Conservation (phyloP, 2,329 filamentous ascomycete species). For the Aspergillus sp. region DNA sequence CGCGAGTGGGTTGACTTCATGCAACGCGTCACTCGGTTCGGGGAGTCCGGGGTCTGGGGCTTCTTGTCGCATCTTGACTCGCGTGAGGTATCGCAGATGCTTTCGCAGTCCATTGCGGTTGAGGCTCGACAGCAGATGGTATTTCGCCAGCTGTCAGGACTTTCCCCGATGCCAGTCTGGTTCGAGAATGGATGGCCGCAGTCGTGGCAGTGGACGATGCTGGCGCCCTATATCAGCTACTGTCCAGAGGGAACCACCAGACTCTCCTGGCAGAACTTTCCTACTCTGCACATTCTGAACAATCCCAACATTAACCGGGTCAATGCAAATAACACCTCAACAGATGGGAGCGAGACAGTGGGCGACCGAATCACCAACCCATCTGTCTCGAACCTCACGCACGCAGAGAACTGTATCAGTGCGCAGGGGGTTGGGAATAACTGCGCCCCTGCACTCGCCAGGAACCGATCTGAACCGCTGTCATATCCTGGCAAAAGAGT, state of each 20-base stretch:
- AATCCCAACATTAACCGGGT: slow-evolving; percentile 65
- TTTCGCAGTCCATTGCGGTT: slow-evolving; percentile 73
- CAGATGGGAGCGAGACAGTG: slow-evolving; percentile 4
- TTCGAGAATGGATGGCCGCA: slow-evolving; percentile 78
- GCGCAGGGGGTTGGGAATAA: neutral
- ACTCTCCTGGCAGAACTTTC: slow-evolving; percentile 83
- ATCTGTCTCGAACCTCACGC: neutral
- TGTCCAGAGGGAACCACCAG: slow-evolving; percentile 73
- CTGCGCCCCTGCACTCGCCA: slow-evolving; percentile 2
- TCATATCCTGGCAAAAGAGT: slow-evolving; percentile 8
- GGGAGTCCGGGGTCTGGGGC: slow-evolving; percentile 77
- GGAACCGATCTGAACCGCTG: slow-evolving; percentile 5
- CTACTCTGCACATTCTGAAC: slow-evolving; percentile 68
- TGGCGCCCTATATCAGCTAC: slow-evolving; percentile 77
- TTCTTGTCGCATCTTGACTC: slow-evolving; percentile 77
- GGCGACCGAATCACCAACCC: slow-evolving; percentile 9
- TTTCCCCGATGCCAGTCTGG: slow-evolving; percentile 81
- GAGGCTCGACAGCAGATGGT: slow-evolving; percentile 81
- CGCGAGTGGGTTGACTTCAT: slow-evolving; percentile 79
- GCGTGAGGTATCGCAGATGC: slow-evolving; percentile 69
- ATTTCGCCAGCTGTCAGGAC: slow-evolving; percentile 78
- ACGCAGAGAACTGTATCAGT: neutral
- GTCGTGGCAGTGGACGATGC: slow-evolving; percentile 78
- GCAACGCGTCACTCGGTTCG: slow-evolving; percentile 80
- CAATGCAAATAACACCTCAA: no score